Evolutionary conservation across 2,329 filamentous ascomycete species (phyloP).

Genomic region (Apiospora marii): DNA sequence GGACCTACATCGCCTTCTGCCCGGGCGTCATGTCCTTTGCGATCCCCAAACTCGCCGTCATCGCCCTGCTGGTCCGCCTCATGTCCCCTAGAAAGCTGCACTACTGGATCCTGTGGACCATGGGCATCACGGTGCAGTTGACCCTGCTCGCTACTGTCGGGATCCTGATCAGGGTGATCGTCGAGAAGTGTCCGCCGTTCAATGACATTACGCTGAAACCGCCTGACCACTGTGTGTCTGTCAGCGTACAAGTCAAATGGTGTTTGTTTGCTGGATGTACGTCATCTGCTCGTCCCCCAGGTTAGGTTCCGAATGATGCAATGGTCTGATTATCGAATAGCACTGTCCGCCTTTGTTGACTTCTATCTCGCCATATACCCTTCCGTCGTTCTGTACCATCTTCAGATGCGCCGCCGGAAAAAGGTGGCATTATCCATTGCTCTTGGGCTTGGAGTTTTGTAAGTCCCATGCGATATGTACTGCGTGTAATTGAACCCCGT

Average conservation of each 20-base stretch:
- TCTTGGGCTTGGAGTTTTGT: conserved; percentile 50
- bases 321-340: conserved; percentile 29
- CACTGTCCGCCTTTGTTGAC: conserved; percentile 46
- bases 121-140: neutral
- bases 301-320: neutral
- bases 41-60: conserved; percentile 6
- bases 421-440: conserved; percentile 49
- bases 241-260: neutral
- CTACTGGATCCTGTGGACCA: neutral
- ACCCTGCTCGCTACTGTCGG: neutral
- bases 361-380: conserved; percentile 53
- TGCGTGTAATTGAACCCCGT: neutral
- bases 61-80: neutral
- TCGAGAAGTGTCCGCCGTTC: neutral
- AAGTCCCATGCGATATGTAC: conserved; percentile 24
- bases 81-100: neutral
- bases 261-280: neutral
- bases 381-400: conserved; percentile 43
- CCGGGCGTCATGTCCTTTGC: conserved; percentile 15
- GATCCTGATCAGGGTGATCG: conserved; percentile 8
- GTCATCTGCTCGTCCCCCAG: neutral
- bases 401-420: conserved; percentile 49
- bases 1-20: neutral
- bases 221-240: neutral
- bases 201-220: neutral